Percentiles rank a stretch among this genome's conserved stretches.
These are phyloP conservation scores for Allantophomopsis cytisporea DNA, from an alignment of 2,329 filamentous ascomycete species.

Conservation along the genomic window DNA sequence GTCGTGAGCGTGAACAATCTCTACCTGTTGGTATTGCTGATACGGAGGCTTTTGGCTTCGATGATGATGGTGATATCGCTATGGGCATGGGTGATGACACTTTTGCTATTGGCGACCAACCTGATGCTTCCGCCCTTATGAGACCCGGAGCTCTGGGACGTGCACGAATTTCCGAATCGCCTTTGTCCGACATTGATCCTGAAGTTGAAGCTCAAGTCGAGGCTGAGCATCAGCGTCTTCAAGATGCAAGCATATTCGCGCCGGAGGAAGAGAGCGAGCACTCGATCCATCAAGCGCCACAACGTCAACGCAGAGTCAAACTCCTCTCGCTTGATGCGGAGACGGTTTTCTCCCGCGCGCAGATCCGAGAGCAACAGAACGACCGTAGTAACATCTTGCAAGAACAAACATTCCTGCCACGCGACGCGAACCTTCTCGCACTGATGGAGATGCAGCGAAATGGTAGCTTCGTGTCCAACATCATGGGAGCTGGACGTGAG, in stretches of 20 bases:
- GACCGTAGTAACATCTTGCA: constrained; percentile 81
- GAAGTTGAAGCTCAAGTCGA: constrained; percentile 45
- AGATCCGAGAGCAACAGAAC: constrained; percentile 77
- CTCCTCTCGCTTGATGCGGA: constrained; percentile 63
- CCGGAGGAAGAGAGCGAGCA: constrained; percentile 38
- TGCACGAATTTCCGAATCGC: constrained; percentile 54
- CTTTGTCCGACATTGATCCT: constrained; percentile 56
- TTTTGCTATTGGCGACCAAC: constrained; percentile 46
- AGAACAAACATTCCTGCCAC: constrained; percentile 68
- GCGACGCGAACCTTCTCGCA: constrained; percentile 75
- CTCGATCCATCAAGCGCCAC: constrained; percentile 52
- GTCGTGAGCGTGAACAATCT: constrained; percentile 37
- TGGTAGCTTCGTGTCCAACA: constrained; percentile 77
- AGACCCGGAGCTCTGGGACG: constrained; percentile 34
- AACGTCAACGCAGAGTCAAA: constrained; percentile 68
- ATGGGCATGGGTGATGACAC: constrained; percentile 54
- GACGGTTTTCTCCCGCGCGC: constrained; percentile 60
- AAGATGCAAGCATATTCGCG: constrained; percentile 42
- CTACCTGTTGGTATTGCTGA: constrained; percentile 35
- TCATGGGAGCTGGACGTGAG: constrained; percentile 70
- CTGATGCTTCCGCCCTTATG: constrained; percentile 32
- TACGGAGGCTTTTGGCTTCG: constrained; percentile 42
- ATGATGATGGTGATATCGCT: constrained; percentile 48
- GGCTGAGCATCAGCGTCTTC: constrained; percentile 30
- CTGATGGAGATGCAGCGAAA: constrained; percentile 86